Base-by-base conservation (phyloP, 1,284 basidiomycete species). In the Heterobasidion occidentale region DNA sequence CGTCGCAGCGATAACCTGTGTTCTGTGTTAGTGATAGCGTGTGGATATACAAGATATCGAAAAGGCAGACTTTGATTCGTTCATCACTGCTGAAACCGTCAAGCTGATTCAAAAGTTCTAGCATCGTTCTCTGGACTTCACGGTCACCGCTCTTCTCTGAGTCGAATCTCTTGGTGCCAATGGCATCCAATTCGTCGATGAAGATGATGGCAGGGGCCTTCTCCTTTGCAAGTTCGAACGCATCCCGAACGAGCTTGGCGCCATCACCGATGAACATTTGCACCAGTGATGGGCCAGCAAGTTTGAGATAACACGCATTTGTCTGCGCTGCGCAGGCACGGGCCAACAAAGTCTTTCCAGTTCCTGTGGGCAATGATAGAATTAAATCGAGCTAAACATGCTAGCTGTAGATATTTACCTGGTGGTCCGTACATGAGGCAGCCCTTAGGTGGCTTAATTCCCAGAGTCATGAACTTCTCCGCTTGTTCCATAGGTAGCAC, bases 1-100 rank as follows among this genome's bases (percentile, higher is more conserved):
- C 36, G 96, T 99, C 1, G 96, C 96, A 14, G 96, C 96, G 63
- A 99, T 98, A 61, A 99, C 96, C 92, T 95, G 61, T 50, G 17
- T 7, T 9, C 15, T 15, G 34, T 20, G 42, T n/a, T 61, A 44
- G 48, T 53, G 52, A 55, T 51, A 59, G 52, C 60, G 50, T 47
- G 54, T 52, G 47, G 19, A 60, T n/a, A 47, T 27, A 46, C 51
- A 55, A 35, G 17, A 36, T 58, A 55, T 2, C 36, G 46, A 8
- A 53, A 54, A 27, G 38, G 64, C 77, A 60, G 62, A 86, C 92
- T 84, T 99, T 99, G 78, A 99, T 99, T 58, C 94, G 84, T 59
- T 94, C 90, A 68, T 99, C 95, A 63, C 90, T 94, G 57, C 92
- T 91, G 64, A 74, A 74, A 34, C 87, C 88, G 65, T 91, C 88